Evolutionary conservation across 345 rosid species (phyloP), one percentile per base, ranked within the genome.

Genomic region (Moricandia moricandioides): DNA sequence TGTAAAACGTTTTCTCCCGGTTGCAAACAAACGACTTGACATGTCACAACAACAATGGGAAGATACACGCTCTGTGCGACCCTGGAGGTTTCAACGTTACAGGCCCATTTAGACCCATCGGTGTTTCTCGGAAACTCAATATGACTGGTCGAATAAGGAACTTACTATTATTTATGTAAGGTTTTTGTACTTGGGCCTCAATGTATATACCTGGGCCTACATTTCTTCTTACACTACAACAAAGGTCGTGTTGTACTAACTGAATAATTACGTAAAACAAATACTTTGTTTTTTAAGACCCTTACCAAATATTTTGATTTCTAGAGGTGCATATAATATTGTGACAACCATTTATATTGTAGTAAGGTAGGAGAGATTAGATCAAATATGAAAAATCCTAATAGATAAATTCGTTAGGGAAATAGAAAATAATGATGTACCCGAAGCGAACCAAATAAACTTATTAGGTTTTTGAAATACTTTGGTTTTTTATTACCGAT

Each of bases 1-100:
- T 21, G 13, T 55, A 55, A 37, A 26, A 69, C 26, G 54, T 69
- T 56, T 55, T 26, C 16, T 6, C 16, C 27, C 31, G 3, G 55
- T 10, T 57, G 56, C 65, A 40, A 57, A 70, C 65, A 57, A 27
- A 10, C 27, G 55, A 70, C 39, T 40, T 14, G 73, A 39, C 73
- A 58, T 60, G 65, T 69, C 73, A n/a, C 65, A 39, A n/a, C 64
- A 21, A 21, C 24, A 21, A 21, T 21, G 24, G 24, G 24, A 43
- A 43, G 51, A 43, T 43, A 43, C 51, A 16, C 51, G 51, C 51
- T 43, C 13, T 43, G 51, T 39, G 45, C 45, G 40, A 37, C 3
- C 40, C 40, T 9, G 66, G 47, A 11, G 43, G 16, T 34, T 62
- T 43, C 43, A 60, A 14, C 40, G 24, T 7, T 60, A 13, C 29